Percentiles rank a stretch among this genome's conserved stretches.
Conservation (phyloP, 129 eudicot genomes). For the Tagetes patula region DNA sequence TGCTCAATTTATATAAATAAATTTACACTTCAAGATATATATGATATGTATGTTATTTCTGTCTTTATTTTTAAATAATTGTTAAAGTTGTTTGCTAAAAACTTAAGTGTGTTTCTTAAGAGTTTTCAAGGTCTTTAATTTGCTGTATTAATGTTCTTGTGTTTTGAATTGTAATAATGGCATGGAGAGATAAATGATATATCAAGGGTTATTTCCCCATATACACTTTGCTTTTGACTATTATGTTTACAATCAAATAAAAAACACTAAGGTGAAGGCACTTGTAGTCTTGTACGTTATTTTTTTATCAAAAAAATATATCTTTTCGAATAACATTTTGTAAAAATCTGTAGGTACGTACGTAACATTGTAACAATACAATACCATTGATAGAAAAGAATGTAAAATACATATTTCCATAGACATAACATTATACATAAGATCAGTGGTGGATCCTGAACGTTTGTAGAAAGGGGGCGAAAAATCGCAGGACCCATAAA, state of each 20-base stretch:
- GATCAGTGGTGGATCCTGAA: too few species aligned
- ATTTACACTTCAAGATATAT: background rate
- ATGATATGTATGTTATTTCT: background rate
- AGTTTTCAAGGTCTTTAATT: background rate
- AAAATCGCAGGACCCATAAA: too few species aligned
- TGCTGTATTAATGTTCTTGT: background rate
- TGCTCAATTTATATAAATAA: conserved; percentile 7
- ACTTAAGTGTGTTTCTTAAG: background rate
- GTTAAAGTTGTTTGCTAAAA: background rate
- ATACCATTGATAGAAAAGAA: too few species aligned
- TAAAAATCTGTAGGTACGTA: too few species aligned
- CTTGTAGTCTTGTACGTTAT: background rate
- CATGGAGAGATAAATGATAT: background rate
- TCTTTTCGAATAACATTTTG: too few species aligned
- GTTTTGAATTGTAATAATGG: too few species aligned
- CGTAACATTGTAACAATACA: too few species aligned
- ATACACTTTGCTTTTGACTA: background rate
- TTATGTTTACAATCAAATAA: too few species aligned
- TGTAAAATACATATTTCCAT: too few species aligned
- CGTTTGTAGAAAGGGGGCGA: too few species aligned
- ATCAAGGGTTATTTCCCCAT: background rate
- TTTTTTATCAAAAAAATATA: too few species aligned
- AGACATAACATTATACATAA: too few species aligned
- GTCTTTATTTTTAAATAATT: background rate
- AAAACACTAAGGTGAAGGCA: background rate